These are phyloP conservation scores for Eucalyptus cloeziana DNA, from an alignment of 345 rosid genomes.

Conservation along the genomic window DNA sequence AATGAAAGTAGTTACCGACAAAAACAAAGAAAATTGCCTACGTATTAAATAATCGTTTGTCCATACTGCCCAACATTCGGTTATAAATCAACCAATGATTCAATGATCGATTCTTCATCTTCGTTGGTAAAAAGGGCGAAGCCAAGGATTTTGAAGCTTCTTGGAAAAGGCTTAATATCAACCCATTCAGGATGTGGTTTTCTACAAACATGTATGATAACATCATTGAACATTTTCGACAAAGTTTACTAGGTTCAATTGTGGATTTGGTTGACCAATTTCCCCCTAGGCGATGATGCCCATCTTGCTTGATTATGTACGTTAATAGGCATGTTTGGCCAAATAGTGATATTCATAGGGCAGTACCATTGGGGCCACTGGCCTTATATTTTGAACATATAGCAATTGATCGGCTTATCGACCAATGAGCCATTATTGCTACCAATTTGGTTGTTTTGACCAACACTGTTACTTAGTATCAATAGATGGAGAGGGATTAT, in stretches of 20 bases:
- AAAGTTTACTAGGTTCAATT: background rate
- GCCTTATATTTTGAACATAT: background rate
- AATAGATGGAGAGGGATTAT: background rate
- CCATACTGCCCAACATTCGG: background rate
- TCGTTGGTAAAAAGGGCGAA: background rate
- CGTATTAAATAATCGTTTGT: background rate
- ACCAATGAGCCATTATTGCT: background rate
- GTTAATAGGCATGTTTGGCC: background rate
- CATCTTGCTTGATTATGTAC: background rate
- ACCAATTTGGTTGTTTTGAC: background rate
- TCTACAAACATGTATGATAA: background rate
- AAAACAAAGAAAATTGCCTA: background rate
- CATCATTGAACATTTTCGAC: background rate
- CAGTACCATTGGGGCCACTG: rapidly evolving
- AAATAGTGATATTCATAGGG: background rate
- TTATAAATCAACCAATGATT: background rate
- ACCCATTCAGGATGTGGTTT: background rate
- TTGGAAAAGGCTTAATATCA: background rate
- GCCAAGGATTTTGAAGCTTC: background rate
- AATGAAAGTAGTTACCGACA: background rate
- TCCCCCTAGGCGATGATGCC: background rate
- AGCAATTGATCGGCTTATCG: background rate
- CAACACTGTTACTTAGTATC: background rate
- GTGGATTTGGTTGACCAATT: background rate
- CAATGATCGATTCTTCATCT: background rate